Conservation (phyloP, 805 yeast genomes). For the Pichia cabralensis region DNA sequence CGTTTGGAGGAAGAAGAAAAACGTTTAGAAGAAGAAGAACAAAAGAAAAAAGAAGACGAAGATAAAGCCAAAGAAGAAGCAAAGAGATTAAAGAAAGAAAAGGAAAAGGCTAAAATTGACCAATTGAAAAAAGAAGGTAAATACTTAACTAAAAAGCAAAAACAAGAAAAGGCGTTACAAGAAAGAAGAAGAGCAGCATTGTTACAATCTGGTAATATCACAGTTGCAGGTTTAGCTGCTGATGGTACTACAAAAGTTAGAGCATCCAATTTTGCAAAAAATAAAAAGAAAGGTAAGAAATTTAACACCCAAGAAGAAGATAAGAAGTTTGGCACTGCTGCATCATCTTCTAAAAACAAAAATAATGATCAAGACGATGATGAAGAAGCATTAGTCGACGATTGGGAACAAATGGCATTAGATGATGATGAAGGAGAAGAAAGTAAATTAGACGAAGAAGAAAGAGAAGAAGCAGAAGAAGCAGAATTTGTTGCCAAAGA, state of each 20-base stretch:
- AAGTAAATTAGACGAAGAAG: conserved; percentile 23
- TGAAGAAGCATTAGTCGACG: conserved; percentile 50
- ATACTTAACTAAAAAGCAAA: conserved; percentile 85
- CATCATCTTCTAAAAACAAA: no score
- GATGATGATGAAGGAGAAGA: conserved; percentile 38
- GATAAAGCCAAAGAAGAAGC: conserved; percentile 57
- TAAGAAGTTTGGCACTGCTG: not conserved
- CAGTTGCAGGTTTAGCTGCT: conserved; percentile 60
- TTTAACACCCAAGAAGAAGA: not conserved
- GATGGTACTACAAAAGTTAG: conserved; percentile 6
- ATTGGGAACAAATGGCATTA: conserved; percentile 72
- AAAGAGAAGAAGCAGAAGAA: conserved; percentile 25
- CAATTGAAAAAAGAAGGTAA: conserved; percentile 96
- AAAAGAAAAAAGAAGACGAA: conserved; percentile 41
- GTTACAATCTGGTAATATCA: conserved; percentile 61
- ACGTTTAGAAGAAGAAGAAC: conserved; percentile 39
- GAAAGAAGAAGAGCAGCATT: conserved; percentile 87
- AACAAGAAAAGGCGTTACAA: conserved; percentile 75
- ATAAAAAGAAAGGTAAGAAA: conserved; percentile 22
- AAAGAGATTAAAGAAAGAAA: conserved; percentile 67
- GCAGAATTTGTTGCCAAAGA: conserved; percentile 25
- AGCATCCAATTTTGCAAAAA: conserved; percentile 56
- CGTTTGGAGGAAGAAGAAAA: conserved; percentile 64
- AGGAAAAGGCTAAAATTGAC: conserved; percentile 77
- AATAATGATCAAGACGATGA: conserved; percentile 31